Evolutionary conservation across 352 stramenopile species (phyloP), one percentile per base, ranked within the genome.

Genomic region (Phytophthora multivora): DNA sequence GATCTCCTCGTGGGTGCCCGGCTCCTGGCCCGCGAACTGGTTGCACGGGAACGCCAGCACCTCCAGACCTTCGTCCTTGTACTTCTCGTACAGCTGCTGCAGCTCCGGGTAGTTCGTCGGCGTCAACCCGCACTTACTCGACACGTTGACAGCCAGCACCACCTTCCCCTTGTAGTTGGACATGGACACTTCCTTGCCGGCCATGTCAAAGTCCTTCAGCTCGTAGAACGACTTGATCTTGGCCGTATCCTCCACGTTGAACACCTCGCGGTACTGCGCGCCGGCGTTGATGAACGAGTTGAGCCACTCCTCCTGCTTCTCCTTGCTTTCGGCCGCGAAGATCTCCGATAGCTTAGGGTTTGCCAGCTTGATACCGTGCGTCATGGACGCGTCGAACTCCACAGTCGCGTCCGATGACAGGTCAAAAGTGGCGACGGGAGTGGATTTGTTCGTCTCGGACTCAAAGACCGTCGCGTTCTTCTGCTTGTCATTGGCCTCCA

Each of bases 81-180:
- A 93, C 59, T 93, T 92, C 40, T 89, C 77, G 47, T 79, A 70
- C 13, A 96, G 57, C 63, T 90, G 66, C 19, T 71, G 66, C 39
- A 96, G 79, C 79, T 97, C 84, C 57, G 83, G 87, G 80, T 97
- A 96, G 71, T 97, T 96, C 53, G 68, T 71, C 53, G 89, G 85
- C 3, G 88, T 95, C 36, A 91, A 62, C 12, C 86, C 88, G 80
- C 86, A 95, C 77, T 89, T 83, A 7, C 76, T 88, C n/a, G 85
- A 88, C n/a, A 95, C 88, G 57, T 96, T 96, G 3, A 95, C 85
- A 13, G 88, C 69, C 50, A 90, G 55, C n/a, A 85, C 47, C 13
- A 93, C 79, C 30, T 91, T 79, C 12, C 85, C 84, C 51, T 79
- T 76, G 64, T 85, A 97, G 26, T 77, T 72, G 11, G 66, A 63